Conservation (phyloP, 768 basidiomycete genomes). For the Tylopilus vinaceipallidus region DNA sequence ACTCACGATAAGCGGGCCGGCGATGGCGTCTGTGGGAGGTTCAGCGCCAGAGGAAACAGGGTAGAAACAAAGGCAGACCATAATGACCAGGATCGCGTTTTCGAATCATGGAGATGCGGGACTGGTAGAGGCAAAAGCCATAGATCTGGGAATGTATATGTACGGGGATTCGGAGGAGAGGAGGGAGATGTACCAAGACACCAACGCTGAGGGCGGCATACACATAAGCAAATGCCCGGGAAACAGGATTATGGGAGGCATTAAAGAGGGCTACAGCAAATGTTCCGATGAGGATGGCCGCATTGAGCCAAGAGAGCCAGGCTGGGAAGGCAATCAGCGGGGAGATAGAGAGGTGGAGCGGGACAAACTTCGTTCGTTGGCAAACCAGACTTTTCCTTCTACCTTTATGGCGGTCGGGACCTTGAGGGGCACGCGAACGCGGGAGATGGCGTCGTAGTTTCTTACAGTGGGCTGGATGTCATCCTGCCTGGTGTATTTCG, state of each 20-base stretch:
- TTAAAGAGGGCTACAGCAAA: conserved; percentile 89
- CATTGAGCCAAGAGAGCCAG: conserved; percentile 91
- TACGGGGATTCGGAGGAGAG: background rate
- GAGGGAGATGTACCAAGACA: conserved; percentile 51
- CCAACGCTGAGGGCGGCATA: conserved; percentile 80
- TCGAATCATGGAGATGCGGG: conserved; percentile 87
- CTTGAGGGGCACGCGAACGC: conserved; percentile 79
- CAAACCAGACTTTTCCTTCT: conserved; percentile 97
- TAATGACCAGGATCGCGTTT: conserved; percentile 86
- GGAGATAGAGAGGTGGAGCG: background rate
- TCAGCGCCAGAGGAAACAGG: background rate
- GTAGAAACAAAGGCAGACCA: conserved; percentile 47
- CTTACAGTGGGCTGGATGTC: conserved; percentile 66
- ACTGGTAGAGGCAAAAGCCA: conserved; percentile 83
- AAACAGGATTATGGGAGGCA: conserved; percentile 62
- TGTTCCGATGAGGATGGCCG: conserved; percentile 78
- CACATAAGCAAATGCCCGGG: conserved; percentile 73
- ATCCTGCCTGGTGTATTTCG: conserved; percentile 67
- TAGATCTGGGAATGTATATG: conserved; percentile 55
- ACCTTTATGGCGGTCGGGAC: conserved; percentile 80
- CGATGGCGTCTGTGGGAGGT: conserved; percentile 59
- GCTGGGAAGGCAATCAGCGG: conserved; percentile 43
- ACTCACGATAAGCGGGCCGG: conserved; percentile 83
- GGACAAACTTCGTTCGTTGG: conserved; percentile 82
- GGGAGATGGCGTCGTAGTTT: conserved; percentile 72